phyloP scores from a whole-genome alignment of 2,329 filamentous ascomycete genomes.

The Clonostachys rhizophaga region DNA sequence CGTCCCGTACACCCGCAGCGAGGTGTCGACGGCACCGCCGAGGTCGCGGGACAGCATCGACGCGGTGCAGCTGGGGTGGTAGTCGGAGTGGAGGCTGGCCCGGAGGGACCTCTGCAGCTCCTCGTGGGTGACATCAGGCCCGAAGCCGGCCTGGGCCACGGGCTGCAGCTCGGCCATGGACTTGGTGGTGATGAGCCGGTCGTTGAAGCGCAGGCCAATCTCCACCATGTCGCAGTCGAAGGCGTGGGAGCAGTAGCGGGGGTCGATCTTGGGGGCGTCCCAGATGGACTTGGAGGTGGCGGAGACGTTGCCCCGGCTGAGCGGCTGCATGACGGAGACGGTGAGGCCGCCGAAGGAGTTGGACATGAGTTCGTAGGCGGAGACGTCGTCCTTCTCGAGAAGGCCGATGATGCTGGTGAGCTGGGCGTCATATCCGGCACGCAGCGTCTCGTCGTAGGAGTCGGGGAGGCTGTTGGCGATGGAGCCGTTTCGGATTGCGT shows the following conservation, averaged over 20 bases:
- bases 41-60: not conserved
- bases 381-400: not conserved
- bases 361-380: not conserved
- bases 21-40: conserved; percentile 24
- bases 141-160: not conserved
- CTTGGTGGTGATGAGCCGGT: not conserved
- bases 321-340: not conserved
- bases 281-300: not conserved
- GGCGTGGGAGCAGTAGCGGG: not conserved
- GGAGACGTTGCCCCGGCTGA: not conserved
- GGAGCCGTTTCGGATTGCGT: not conserved
- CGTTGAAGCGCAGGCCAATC: not conserved
- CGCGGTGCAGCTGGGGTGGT: not conserved
- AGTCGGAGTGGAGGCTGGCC: too few relatives aligned
- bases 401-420: not conserved
- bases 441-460: not conserved
- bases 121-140: not conserved
- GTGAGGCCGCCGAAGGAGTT: not conserved
- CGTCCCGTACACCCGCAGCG: conserved; percentile 24
- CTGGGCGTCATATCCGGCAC: not conserved
- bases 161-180: not conserved
- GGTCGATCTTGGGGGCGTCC: not conserved
- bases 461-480: not conserved
- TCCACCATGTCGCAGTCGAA: not conserved
- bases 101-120: too few relatives aligned